Percentiles rank a stretch among this genome's conserved stretches.
Evolutionary conservation across 2,329 filamentous ascomycete genomes (phyloP).

Genomic region (Sarocladiaceae sp.): DNA sequence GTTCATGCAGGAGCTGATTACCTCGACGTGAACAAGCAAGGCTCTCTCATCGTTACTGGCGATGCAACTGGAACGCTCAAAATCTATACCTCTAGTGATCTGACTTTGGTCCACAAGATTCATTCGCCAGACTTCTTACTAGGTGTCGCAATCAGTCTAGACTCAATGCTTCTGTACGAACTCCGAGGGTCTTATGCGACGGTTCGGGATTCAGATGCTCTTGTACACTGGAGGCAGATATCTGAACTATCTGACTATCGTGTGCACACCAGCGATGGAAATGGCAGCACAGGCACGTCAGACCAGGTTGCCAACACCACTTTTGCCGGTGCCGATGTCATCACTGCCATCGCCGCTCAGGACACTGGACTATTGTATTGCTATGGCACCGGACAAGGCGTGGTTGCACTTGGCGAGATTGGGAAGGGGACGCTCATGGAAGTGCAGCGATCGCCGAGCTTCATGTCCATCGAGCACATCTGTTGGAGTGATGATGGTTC

Average conservation of each 20-base stretch:
- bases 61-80: slow-evolving; percentile 20
- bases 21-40: slow-evolving; percentile 20
- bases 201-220: slow-evolving; percentile 21
- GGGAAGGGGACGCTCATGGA: slow-evolving; percentile 12
- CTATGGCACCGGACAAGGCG: slow-evolving; percentile 19
- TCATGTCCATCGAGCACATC: slow-evolving; percentile 18
- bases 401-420: slow-evolving; percentile 13
- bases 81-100: slow-evolving; percentile 17
- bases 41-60: slow-evolving; percentile 22
- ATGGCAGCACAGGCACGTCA: slow-evolving; percentile 3
- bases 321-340: slow-evolving; percentile 13
- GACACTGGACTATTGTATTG: slow-evolving; percentile 16
- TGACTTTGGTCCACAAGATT: slow-evolving; percentile 22
- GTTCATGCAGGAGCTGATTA: slow-evolving; percentile 16
- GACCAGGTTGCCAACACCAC: no score
- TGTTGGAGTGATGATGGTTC: slow-evolving; percentile 18
- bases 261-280: slow-evolving; percentile 11
- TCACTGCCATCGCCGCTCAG: slow-evolving; percentile 16
- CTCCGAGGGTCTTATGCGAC: slow-evolving; percentile 21
- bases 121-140: slow-evolving; percentile 19
- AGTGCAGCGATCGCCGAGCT: slow-evolving; percentile 11
- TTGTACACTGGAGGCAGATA: slow-evolving; percentile 13
- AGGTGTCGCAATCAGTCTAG: slow-evolving; percentile 18
- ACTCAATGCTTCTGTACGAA: slow-evolving; percentile 21
- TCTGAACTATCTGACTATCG: slow-evolving; percentile 11